A percentile compares a stretch with the other conserved stretches of the same genome.
These are phyloP conservation scores for Pseudogymnoascus sp. DNA, from an alignment of 2,329 filamentous ascomycete species.

Conservation along the genomic window DNA sequence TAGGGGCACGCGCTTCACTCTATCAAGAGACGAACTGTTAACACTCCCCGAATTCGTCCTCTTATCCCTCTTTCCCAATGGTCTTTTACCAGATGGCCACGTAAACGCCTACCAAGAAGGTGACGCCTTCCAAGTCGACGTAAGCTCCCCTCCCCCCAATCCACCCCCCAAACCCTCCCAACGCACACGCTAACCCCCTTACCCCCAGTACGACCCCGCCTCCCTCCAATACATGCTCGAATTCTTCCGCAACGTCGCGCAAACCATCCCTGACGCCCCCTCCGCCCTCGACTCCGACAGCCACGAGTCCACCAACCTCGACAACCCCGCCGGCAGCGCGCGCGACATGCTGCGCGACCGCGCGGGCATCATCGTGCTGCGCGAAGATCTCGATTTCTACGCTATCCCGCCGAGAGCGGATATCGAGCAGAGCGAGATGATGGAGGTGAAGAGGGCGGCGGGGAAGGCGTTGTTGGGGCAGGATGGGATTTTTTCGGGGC, in stretches of 20 bases:
- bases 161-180: conserved; percentile 30
- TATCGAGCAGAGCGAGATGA: conserved; percentile 84
- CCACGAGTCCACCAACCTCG: conserved; percentile 42
- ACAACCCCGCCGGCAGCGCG: conserved; percentile 56
- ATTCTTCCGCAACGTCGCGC: conserved; percentile 92
- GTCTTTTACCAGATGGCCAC: conserved; percentile 93
- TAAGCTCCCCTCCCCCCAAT: conserved; percentile 44
- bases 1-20: conserved; percentile 86
- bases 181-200: conserved; percentile 34
- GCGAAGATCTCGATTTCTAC: conserved; percentile 97
- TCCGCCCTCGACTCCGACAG: conserved; percentile 47
- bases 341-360: conserved; percentile 75
- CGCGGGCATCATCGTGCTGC: conserved; percentile 91
- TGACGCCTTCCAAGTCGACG: conserved; percentile 94
- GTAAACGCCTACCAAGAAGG: conserved; percentile 88
- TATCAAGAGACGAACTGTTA: conserved; percentile 88
- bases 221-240: conserved; percentile 99
- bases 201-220: conserved; percentile 78
- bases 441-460: conserved; percentile 88
- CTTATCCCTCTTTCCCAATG: conserved; percentile 95
- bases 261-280: conserved; percentile 77
- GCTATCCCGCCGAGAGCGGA: conserved; percentile 80
- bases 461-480: conserved; percentile 79
- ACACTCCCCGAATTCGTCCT: conserved; percentile 96
- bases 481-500: conserved; percentile 89